Conservation (phyloP, 2,329 filamentous ascomycete genomes). For the Colletotrichum graminicola region DNA sequence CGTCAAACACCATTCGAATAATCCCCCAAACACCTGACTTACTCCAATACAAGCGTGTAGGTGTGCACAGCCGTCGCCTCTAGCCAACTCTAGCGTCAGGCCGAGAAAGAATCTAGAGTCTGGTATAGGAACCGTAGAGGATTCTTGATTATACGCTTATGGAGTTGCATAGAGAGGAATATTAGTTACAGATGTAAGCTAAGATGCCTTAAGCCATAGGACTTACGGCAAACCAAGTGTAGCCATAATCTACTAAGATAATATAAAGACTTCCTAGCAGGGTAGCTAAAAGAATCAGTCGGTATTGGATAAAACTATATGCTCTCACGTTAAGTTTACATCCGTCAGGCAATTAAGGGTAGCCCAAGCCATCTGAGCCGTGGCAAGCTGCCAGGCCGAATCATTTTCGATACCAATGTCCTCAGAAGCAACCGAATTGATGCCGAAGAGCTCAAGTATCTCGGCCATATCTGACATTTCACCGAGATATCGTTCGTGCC, state of each 20-base stretch:
- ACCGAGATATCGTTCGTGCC: too few relatives aligned
- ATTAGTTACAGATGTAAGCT: not conserved
- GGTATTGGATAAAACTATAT: too few relatives aligned
- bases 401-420: too few relatives aligned
- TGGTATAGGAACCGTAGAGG: not conserved
- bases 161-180: not conserved
- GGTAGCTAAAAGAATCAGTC: too few relatives aligned
- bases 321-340: not conserved
- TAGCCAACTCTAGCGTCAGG: slow-evolving; percentile 47
- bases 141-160: not conserved
- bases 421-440: too few relatives aligned
- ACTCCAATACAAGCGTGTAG: slow-evolving; percentile 54
- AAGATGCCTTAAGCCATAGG: too few relatives aligned
- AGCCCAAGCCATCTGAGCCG: not conserved
- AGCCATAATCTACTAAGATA: too few relatives aligned
- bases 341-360: not conserved
- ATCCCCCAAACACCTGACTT: slow-evolving; percentile 36
- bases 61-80: slow-evolving; percentile 47
- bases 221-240: too few relatives aligned
- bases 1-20: not conserved
- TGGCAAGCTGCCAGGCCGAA: too few relatives aligned
- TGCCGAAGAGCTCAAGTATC: too few relatives aligned
- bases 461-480: too few relatives aligned
- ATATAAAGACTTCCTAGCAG: too few relatives aligned
- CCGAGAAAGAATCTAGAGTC: not conserved